phyloP scores from a whole-genome alignment of 2,329 filamentous ascomycete genomes.

The Mycosphaerella arachidis region DNA sequence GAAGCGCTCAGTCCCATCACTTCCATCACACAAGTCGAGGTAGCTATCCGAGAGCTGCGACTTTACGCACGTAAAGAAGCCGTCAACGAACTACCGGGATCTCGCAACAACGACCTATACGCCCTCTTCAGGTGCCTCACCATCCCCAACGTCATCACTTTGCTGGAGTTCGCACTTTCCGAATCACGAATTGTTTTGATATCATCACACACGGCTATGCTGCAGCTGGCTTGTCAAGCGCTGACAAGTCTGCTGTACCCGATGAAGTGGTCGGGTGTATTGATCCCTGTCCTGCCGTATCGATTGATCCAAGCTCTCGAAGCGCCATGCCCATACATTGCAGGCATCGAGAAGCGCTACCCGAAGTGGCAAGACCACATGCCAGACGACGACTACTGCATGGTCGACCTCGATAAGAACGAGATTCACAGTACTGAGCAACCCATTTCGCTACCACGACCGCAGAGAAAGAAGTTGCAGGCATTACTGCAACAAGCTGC shows the following conservation, averaged over 20 bases:
- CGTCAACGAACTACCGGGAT: constrained; percentile 85
- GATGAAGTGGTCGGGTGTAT: constrained; percentile 86
- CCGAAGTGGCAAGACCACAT: constrained; percentile 65
- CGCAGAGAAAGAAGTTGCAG: constrained; percentile 83
- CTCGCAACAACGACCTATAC: constrained; percentile 86
- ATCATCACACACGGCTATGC: constrained; percentile 93
- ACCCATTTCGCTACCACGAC: constrained; percentile 75
- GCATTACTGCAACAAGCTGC: constrained; percentile 85
- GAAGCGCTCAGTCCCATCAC: constrained; percentile 88
- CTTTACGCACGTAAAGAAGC: constrained; percentile 93
- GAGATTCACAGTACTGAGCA: constrained; percentile 77
- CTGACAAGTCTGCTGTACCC: constrained; percentile 82
- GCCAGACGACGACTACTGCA: constrained; percentile 90
- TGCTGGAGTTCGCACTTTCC: constrained; percentile 88
- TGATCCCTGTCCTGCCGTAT: constrained; percentile 86
- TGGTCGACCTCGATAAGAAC: constrained; percentile 90
- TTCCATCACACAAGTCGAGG: constrained; percentile 92
- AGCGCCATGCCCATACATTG: constrained; percentile 93
- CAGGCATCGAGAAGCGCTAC: constrained; percentile 90
- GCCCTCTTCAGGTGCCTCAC: constrained; percentile 86
- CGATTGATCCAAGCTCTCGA: constrained; percentile 85
- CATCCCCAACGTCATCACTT: constrained; percentile 82
- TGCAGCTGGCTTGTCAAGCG: constrained; percentile 88
- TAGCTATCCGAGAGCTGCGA: constrained; percentile 81
- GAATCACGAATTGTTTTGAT: constrained; percentile 95